Conservation (phyloP, 2,329 filamentous ascomycete species). For the Neofusicoccum sp. region DNA sequence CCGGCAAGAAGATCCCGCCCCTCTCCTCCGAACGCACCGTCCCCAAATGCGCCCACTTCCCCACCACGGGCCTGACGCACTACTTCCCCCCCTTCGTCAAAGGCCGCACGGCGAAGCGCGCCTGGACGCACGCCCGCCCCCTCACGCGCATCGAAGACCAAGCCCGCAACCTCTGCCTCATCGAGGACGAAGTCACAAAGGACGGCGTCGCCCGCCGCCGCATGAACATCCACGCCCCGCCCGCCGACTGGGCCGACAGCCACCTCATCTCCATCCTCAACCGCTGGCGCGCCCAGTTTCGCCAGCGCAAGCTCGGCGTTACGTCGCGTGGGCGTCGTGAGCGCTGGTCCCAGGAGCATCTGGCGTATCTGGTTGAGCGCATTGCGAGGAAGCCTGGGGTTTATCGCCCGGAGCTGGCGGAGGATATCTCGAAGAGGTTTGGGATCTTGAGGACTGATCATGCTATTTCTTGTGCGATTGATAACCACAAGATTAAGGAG, state of each 20-base stretch:
- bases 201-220: not conserved
- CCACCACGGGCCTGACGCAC: not conserved
- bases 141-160: not conserved
- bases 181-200: not conserved
- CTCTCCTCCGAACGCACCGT: slow-evolving; percentile 2
- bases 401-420: not conserved
- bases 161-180: not conserved
- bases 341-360: not conserved
- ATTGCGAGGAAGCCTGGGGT: not conserved
- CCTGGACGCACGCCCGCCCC: not conserved
- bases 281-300: slow-evolving; percentile 14
- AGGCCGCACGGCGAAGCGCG: not conserved
- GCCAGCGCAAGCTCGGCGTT: slow-evolving; percentile 1
- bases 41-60: slow-evolving; percentile 9
- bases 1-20: not conserved
- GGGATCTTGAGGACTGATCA: not conserved
- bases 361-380: not conserved
- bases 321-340: not conserved
- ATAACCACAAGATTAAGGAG: not conserved
- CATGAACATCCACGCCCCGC: slow-evolving; percentile 12
- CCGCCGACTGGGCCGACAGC: not conserved
- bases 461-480: slow-evolving; percentile 5
- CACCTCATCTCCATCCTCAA: not conserved
- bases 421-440: not conserved
- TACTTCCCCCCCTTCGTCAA: not conserved